A percentile compares a stretch with the other conserved stretches of the same genome.
These are phyloP conservation scores for Theileria sp. DNA, from an alignment of 169 alveolate genomes.

Conservation along the genomic window DNA sequence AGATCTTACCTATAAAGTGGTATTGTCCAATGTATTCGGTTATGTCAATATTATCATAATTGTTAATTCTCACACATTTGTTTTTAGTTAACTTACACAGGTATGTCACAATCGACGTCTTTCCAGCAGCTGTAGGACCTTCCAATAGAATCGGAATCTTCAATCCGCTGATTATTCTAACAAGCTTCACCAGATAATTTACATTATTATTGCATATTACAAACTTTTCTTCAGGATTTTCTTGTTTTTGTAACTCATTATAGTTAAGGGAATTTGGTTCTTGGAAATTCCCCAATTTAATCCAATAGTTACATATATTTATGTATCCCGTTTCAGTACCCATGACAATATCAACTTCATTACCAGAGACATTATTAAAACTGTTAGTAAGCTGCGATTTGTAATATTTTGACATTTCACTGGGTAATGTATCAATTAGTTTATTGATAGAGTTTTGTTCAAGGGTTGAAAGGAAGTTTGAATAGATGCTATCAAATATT, in stretches of 20 bases:
- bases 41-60: slow-evolving; percentile 98
- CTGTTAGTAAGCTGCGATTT: neutral
- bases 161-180: slow-evolving; percentile 90
- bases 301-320: slow-evolving; percentile 57
- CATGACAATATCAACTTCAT: neutral
- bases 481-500: slow-evolving; percentile 22
- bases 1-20: slow-evolving; percentile 86
- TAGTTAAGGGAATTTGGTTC: neutral
- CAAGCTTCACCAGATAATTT: slow-evolving; percentile 84
- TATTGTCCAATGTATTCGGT: slow-evolving; percentile 98
- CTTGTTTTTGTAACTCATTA: neutral
- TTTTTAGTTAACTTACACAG: slow-evolving; percentile 92
- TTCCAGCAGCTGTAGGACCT: slow-evolving; percentile 99
- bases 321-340: slow-evolving; percentile 18
- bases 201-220: slow-evolving; percentile 87
- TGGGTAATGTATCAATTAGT: slow-evolving; percentile 26
- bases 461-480: slow-evolving; percentile 59
- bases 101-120: slow-evolving; percentile 95
- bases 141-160: slow-evolving; percentile 96
- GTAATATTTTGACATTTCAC: neutral
- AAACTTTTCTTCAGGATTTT: slow-evolving; percentile 65
- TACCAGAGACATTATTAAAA: neutral
- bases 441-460: slow-evolving; percentile 39
- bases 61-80: slow-evolving; percentile 94
- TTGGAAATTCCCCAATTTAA: slow-evolving; percentile 25